Evolutionary conservation across 2,329 filamentous ascomycete species (phyloP).

Genomic region (Diplodia intermedia): DNA sequence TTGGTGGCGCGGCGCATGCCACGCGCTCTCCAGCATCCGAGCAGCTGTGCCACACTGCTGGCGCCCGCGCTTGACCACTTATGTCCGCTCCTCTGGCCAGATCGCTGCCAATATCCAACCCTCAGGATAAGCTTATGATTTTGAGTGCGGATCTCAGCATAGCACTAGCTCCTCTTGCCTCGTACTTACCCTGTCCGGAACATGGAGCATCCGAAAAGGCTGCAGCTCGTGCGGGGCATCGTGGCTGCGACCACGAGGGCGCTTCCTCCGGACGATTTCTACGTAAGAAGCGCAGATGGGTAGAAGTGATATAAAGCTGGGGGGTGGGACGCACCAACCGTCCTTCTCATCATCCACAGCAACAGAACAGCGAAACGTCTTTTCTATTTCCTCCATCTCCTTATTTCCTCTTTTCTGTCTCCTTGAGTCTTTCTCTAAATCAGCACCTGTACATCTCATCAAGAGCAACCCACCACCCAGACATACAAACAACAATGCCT

Average conservation of each 20-base stretch:
- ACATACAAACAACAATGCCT: constrained; percentile 40
- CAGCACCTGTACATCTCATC: constrained; percentile 34
- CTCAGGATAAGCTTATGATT: constrained; percentile 28
- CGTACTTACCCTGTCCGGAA: neutral
- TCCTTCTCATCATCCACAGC: constrained; percentile 36
- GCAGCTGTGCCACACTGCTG: constrained; percentile 18
- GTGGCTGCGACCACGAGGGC: constrained; percentile 5
- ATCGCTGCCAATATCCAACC: constrained; percentile 10
- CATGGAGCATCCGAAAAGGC: constrained; percentile 11
- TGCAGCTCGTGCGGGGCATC: neutral
- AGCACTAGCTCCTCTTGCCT: constrained; percentile 10
- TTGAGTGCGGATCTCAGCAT: constrained; percentile 24
- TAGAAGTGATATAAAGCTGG: constrained; percentile 41
- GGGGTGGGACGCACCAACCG: neutral
- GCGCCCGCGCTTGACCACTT: constrained; percentile 1
- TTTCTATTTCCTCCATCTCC: constrained; percentile 34
- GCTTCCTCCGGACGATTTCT: neutral
- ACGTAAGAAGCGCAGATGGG: neutral
- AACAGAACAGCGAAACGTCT: constrained; percentile 35
- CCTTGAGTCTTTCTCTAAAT: constrained; percentile 30
- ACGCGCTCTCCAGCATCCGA: constrained; percentile 3
- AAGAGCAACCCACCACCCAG: constrained; percentile 37
- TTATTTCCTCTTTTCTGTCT: constrained; percentile 36
- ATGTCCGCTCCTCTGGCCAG: neutral
- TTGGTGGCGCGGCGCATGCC: constrained; percentile 18